Percentiles rank a stretch among this genome's conserved stretches.
These are phyloP conservation scores for Rauvolfia tetraphylla DNA, from an alignment of 257 asterid genomes.

Conservation along the genomic window DNA sequence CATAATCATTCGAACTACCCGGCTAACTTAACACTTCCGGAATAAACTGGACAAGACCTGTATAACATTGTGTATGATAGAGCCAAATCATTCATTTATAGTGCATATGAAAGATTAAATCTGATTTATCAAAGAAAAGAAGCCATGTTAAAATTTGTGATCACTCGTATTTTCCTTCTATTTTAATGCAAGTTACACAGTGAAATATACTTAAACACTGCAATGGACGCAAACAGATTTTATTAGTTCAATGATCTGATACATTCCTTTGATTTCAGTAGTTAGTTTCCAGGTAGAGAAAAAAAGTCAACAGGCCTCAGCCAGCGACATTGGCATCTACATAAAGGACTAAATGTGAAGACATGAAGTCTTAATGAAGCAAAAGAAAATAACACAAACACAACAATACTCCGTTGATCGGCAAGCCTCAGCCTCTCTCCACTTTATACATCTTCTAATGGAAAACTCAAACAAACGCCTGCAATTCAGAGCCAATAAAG, in stretches of 20 bases:
- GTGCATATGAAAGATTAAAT: too few relatives aligned
- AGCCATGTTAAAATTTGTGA: too few relatives aligned
- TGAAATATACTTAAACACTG: not conserved
- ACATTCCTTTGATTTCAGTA: slow-evolving; percentile 5
- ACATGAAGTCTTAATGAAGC: slow-evolving; percentile 2
- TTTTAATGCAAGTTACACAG: not conserved
- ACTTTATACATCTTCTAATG: slow-evolving; percentile 22
- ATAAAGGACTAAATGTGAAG: slow-evolving; percentile 1
- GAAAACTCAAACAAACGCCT: slow-evolving; percentile 13
- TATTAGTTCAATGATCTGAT: not conserved
- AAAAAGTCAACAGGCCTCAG: slow-evolving; percentile 6
- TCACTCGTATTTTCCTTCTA: not conserved
- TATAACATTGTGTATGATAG: too few relatives aligned
- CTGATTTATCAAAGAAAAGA: too few relatives aligned
- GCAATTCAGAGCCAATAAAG: not conserved
- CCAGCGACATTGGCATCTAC: slow-evolving; percentile 11
- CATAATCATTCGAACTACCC: too few relatives aligned
- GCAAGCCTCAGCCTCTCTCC: slow-evolving; percentile 16
- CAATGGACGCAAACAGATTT: not conserved
- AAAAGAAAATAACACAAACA: slow-evolving; percentile 14
- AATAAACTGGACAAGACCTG: too few relatives aligned
- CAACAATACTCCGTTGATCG: slow-evolving; percentile 11
- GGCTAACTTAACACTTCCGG: too few relatives aligned
- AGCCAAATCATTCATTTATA: too few relatives aligned
- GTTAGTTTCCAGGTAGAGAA: slow-evolving; percentile 1